Percentiles rank a stretch among this genome's conserved stretches.
These are phyloP conservation scores for Luffa acutangula DNA, from an alignment of 306 rosid genomes.

Conservation along the genomic window DNA sequence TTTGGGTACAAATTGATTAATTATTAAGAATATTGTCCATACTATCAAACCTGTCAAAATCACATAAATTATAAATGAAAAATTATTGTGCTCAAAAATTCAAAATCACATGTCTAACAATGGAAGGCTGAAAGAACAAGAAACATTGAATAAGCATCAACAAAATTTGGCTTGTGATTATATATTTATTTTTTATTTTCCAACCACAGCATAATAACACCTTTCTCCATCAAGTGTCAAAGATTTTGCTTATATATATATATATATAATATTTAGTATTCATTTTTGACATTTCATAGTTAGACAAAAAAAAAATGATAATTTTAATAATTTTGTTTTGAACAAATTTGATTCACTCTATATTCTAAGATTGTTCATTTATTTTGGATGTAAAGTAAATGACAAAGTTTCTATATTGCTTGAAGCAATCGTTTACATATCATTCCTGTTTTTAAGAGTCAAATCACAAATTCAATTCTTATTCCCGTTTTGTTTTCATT, in stretches of 20 bases:
- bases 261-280: background rate
- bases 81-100: background rate
- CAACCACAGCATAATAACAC: background rate
- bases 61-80: background rate
- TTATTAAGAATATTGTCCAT: background rate
- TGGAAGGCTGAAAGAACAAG: background rate
- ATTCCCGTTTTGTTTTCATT: too few species aligned
- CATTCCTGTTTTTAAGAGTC: background rate
- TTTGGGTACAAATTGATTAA: background rate
- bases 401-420: background rate
- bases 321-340: background rate
- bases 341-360: background rate
- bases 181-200: background rate
- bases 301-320: background rate
- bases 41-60: background rate
- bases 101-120: constrained; percentile 9
- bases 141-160: background rate
- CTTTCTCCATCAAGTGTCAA: background rate
- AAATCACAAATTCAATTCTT: background rate
- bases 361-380: background rate
- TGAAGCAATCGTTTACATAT: background rate
- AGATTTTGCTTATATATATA: background rate
- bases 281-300: background rate
- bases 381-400: background rate
- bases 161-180: background rate